Evolutionary conservation across 306 rosid genomes (phyloP), one percentile per base, ranked within the genome.

Genomic region (Potentilla sterilis): DNA sequence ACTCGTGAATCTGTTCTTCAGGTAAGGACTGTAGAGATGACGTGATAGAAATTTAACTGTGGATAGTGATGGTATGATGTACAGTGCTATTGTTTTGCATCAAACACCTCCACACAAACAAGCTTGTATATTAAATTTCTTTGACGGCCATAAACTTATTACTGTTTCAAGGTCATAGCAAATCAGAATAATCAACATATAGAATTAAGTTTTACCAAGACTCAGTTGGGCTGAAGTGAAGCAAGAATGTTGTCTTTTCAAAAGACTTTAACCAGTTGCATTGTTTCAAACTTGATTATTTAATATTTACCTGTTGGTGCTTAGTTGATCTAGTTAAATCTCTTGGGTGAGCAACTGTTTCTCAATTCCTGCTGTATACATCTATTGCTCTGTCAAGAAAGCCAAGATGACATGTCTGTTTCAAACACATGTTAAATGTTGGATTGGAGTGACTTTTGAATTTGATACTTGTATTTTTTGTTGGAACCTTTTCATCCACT

Each of bases 1-100:
- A 86, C 89, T 0, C 98, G 96, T 34, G 98, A 93, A 85, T 83
- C 89, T 18, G 80, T 93, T 81, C 84, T 91, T 77, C 93, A 93
- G 96, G 98, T 93, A 76, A 82, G 78, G 28, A 74, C 38, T 69
- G 63, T 77, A 76, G 57, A 77, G 21, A n/a, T 73, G 12, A n/a
- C 41, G 15, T 12, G 16, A 16, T 63, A 22, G 21, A 69, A 74
- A 51, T 61, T 48, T 40, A 37, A 12, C 46, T 42, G 80, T 37
- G 16, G 22, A 34, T 16, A 43, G 41, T 69, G 80, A 70, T 42
- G 9, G 46, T 48, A 32, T 61, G 42, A 6, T 51, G 18, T 21
- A 18, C 37, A 37, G 19, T 52, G 49, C 21, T 38, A 55, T 55
- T 52, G 51, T n/a, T 57, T 13, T 73, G 40, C 52, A 41, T 54